A percentile compares a stretch with the other conserved stretches of the same genome.
These are phyloP conservation scores for Amauroascus verrucosus DNA, from an alignment of 2,329 filamentous ascomycete genomes.

Conservation along the genomic window DNA sequence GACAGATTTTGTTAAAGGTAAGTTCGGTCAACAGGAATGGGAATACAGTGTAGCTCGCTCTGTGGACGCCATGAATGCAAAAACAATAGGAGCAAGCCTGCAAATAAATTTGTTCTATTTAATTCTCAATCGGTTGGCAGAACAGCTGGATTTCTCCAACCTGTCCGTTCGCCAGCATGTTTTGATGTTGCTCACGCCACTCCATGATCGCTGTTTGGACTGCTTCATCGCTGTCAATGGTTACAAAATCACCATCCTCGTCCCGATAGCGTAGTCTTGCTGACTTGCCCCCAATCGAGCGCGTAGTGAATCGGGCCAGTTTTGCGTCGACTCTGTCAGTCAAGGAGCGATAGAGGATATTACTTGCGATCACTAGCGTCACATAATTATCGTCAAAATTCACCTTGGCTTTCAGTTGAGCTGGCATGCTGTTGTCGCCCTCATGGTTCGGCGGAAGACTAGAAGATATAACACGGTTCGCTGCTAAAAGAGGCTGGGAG, in stretches of 20 bases:
- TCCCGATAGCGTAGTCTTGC: conserved; percentile 85
- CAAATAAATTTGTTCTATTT: background rate
- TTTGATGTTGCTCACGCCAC: conserved; percentile 68
- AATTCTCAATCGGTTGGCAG: conserved; percentile 48
- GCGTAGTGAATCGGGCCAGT: conserved; percentile 71
- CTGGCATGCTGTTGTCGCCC: conserved; percentile 43
- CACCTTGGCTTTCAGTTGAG: conserved; percentile 91
- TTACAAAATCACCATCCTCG: conserved; percentile 84
- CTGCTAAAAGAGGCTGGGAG: conserved; percentile 18
- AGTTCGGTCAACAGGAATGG: background rate
- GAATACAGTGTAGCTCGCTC: background rate
- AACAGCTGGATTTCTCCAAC: conserved; percentile 86
- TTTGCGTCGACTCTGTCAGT: conserved; percentile 96
- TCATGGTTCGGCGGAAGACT: conserved; percentile 28
- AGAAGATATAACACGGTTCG: conserved; percentile 16
- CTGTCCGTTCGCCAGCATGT: conserved; percentile 52
- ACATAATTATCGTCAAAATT: conserved; percentile 87
- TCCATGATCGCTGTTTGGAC: conserved; percentile 93
- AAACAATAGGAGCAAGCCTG: background rate
- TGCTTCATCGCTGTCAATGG: conserved; percentile 89
- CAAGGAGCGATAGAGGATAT: conserved; percentile 86
- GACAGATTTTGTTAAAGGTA: background rate
- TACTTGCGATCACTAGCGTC: conserved; percentile 90
- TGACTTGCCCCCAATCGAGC: conserved; percentile 70
- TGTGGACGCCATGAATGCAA: conserved; percentile 6